These are phyloP conservation scores for Primulina huaijiensis DNA, from an alignment of 257 asterid genomes.

Conservation along the genomic window DNA sequence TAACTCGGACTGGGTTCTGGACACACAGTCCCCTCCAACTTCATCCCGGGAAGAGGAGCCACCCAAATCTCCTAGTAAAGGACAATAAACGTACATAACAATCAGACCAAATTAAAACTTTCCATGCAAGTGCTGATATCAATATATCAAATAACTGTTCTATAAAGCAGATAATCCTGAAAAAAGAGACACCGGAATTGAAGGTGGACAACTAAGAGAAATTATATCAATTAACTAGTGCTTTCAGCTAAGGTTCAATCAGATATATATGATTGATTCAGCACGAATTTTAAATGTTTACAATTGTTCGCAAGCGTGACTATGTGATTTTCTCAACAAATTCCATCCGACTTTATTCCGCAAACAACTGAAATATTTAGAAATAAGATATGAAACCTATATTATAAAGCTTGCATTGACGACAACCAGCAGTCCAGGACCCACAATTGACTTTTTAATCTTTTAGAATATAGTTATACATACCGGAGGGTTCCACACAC, in stretches of 20 bases:
- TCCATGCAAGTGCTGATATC: neutral
- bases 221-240: neutral
- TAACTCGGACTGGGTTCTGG: conserved; percentile 62
- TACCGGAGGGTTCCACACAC: conserved; percentile 95
- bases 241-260: conserved; percentile 4
- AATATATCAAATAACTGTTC: neutral
- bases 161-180: neutral
- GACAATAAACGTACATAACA: conserved; percentile 15
- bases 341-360: neutral
- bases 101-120: conserved; percentile 6
- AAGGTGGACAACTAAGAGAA: too few relatives aligned
- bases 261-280: neutral
- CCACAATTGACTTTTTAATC: neutral
- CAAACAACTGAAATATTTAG: neutral
- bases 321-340: neutral
- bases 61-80: conserved; percentile 71
- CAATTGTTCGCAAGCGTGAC: too few relatives aligned
- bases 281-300: neutral
- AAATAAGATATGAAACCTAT: neutral
- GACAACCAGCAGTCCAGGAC: conserved; percentile 10
- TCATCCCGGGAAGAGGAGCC: conserved; percentile 61
- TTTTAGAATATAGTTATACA: neutral
- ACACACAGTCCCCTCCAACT: conserved; percentile 69
- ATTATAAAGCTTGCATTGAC: neutral
- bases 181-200: neutral